Conservation (phyloP, 1,284 basidiomycete genomes). For the Coriolopsis trogii region DNA sequence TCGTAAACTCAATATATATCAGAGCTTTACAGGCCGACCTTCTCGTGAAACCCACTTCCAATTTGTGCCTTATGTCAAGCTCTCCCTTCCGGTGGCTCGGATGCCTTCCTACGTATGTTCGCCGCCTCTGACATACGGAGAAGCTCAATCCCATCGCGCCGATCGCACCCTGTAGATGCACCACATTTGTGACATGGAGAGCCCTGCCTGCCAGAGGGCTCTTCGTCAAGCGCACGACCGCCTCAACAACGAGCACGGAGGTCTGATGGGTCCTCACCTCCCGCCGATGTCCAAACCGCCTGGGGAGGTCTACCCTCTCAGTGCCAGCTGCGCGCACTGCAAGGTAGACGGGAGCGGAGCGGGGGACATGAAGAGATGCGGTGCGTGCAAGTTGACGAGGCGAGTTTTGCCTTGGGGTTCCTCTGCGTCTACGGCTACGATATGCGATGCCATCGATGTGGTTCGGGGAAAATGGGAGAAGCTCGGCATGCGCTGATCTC, state of each 20-base stretch:
- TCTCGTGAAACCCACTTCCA: slow-evolving; percentile 16
- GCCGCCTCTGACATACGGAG: too few relatives aligned
- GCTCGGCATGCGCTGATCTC: too few relatives aligned
- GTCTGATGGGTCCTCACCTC: slow-evolving; percentile 11
- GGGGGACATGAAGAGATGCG: slow-evolving; percentile 6
- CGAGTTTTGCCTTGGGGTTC: background rate
- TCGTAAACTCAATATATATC: background rate
- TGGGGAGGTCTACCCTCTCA: slow-evolving; percentile 13
- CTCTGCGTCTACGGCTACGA: too few relatives aligned
- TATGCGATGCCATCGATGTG: too few relatives aligned
- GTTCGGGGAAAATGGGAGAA: too few relatives aligned
- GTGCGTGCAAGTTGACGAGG: slow-evolving; percentile 17
- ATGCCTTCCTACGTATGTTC: slow-evolving; percentile 6
- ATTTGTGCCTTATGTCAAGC: slow-evolving; percentile 7
- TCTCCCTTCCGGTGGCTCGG: slow-evolving; percentile 8
- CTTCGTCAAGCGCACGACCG: slow-evolving; percentile 6
- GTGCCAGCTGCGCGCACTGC: slow-evolving; percentile 15
- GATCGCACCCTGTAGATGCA: slow-evolving; percentile 2
- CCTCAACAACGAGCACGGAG: slow-evolving; percentile 8
- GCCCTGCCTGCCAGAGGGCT: slow-evolving; percentile 1
- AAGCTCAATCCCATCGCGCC: background rate
- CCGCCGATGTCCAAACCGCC: slow-evolving; percentile 3
- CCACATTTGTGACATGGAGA: slow-evolving; percentile 18
- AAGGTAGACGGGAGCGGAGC: slow-evolving; percentile 8
- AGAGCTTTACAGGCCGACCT: background rate